phyloP scores from a whole-genome alignment of 1,284 basidiomycete genomes.

The Cronartium ribicola region DNA sequence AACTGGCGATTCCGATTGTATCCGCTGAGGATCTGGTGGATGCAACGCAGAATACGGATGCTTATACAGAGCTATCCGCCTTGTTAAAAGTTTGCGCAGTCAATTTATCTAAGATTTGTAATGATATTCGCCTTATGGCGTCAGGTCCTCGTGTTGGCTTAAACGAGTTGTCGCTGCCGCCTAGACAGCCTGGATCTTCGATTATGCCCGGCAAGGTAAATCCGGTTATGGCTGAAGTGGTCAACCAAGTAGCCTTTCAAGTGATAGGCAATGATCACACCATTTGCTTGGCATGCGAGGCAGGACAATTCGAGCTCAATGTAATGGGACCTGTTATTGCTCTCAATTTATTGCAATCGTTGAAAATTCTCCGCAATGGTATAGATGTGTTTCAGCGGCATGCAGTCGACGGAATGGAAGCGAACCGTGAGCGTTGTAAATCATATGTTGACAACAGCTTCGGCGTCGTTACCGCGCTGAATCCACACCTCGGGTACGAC shows the following conservation, averaged over 20 bases:
- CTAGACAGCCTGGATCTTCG: constrained; percentile 51
- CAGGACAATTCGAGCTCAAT: constrained; percentile 61
- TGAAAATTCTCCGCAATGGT: too few relatives aligned
- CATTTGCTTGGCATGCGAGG: constrained; percentile 50
- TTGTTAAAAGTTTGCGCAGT: constrained; percentile 51
- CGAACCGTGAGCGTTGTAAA: too few relatives aligned
- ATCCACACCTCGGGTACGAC: too few relatives aligned
- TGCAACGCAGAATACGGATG: constrained; percentile 51
- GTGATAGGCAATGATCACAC: constrained; percentile 52
- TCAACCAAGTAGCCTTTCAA: constrained; percentile 52
- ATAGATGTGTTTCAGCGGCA: too few relatives aligned
- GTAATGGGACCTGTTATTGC: constrained; percentile 99
- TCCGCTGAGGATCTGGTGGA: constrained; percentile 52
- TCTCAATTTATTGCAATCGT: constrained; percentile 92
- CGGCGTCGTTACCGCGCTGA: too few relatives aligned
- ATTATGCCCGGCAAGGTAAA: constrained; percentile 53
- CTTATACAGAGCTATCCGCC: constrained; percentile 51
- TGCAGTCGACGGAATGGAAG: too few relatives aligned
- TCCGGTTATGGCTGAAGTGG: constrained; percentile 51
- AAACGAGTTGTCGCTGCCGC: constrained; percentile 50
- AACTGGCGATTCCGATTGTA: constrained; percentile 50
- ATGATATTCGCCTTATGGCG: constrained; percentile 52
- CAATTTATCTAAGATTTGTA: constrained; percentile 52
- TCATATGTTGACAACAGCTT: too few relatives aligned
- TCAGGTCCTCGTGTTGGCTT: constrained; percentile 51